These are phyloP conservation scores for Phaeomoniella chlamydospora DNA, from an alignment of 2,329 filamentous ascomycete genomes.

Conservation along the genomic window DNA sequence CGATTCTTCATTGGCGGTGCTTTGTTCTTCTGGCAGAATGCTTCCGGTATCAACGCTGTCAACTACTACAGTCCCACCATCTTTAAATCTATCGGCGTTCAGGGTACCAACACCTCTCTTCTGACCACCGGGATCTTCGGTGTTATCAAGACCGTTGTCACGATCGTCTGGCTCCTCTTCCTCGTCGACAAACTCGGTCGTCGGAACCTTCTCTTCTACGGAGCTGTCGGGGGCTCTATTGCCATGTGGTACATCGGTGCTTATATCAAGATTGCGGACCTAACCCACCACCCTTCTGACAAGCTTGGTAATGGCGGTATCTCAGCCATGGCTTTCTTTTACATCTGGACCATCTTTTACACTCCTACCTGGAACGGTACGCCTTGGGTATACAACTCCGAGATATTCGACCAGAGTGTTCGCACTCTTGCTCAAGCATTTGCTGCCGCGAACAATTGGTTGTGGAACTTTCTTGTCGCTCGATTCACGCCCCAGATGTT, in stretches of 20 bases:
- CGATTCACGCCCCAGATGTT: constrained; percentile 40
- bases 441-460: constrained; percentile 59
- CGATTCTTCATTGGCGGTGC: constrained; percentile 60
- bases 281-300: constrained; percentile 17
- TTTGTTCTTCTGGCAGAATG: constrained; percentile 70
- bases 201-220: constrained; percentile 49
- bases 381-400: constrained; percentile 48
- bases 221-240: constrained; percentile 45
- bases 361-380: constrained; percentile 60
- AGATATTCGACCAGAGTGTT: constrained; percentile 61
- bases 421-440: constrained; percentile 57
- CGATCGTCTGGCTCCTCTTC: constrained; percentile 54
- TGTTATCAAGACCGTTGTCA: constrained; percentile 57
- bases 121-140: constrained; percentile 64
- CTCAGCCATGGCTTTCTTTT: constrained; percentile 53
- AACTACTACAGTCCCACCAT: constrained; percentile 62
- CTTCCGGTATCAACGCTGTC: constrained; percentile 54
- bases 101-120: constrained; percentile 42
- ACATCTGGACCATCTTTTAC: constrained; percentile 60
- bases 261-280: constrained; percentile 40
- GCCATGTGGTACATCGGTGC: constrained; percentile 53
- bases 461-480: constrained; percentile 55
- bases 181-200: constrained; percentile 53
- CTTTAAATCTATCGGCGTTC: constrained; percentile 51
- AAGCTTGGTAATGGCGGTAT: constrained; percentile 35